Percentiles rank a stretch among this genome's conserved stretches.
Conservation (phyloP, 2,329 filamentous ascomycete species). For the Lecanosticta acicola region DNA sequence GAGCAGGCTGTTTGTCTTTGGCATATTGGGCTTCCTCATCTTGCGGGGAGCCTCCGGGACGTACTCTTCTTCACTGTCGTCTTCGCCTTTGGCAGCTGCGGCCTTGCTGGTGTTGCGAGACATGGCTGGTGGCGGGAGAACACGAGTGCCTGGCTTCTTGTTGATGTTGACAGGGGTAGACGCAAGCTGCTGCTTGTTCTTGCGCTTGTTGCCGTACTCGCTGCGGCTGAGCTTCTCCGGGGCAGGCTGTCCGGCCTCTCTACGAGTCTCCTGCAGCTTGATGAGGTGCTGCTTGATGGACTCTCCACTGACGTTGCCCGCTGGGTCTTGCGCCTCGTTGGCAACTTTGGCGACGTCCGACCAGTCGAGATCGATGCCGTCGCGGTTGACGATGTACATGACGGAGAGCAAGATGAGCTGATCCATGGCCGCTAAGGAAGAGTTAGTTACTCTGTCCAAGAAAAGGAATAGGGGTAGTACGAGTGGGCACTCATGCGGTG, state of each 20-base stretch:
- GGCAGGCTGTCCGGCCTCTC: conserved; percentile 7
- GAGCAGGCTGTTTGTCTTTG: too few species aligned
- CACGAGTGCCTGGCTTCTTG: too few species aligned
- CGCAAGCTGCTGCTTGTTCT: background rate
- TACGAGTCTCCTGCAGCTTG: conserved; percentile 23
- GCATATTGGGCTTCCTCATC: too few species aligned
- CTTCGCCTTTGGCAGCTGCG: too few species aligned
- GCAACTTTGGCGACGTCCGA: conserved; percentile 14
- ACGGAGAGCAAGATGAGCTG: conserved; percentile 23
- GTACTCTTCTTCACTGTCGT: background rate
- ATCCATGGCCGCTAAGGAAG: conserved; percentile 16
- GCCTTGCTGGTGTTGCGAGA: too few species aligned
- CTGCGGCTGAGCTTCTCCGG: conserved; percentile 16
- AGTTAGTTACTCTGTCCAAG: conserved; percentile 11
- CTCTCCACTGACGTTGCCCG: conserved; percentile 12
- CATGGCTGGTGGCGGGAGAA: too few species aligned
- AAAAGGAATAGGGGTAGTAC: background rate
- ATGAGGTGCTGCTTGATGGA: conserved; percentile 24
- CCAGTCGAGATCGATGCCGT: conserved; percentile 19
- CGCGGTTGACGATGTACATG: conserved; percentile 14
- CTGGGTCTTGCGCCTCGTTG: too few species aligned
- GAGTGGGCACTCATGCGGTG: too few species aligned
- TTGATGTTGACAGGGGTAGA: too few species aligned
- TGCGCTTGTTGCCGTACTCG: background rate
- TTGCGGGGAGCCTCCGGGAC: too few species aligned